Evolutionary conservation across 495 filamentous ascomycete genomes (phyloP).

Genomic region (Penicillium coffeae): DNA sequence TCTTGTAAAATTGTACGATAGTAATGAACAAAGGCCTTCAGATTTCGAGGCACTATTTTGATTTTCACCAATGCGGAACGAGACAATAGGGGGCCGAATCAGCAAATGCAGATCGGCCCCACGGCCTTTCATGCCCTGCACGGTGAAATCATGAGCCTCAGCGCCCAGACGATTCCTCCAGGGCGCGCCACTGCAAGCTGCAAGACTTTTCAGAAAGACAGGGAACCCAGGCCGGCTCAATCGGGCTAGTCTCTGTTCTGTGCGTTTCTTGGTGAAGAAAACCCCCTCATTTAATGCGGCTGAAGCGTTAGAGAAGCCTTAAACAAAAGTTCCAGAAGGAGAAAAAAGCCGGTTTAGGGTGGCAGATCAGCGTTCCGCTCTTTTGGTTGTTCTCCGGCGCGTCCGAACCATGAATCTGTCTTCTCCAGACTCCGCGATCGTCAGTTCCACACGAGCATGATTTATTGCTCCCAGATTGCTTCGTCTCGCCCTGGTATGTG

Average conservation of each 20-base stretch:
- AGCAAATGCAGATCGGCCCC: slow-evolving; percentile 20
- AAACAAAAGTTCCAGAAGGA: slow-evolving; percentile 6
- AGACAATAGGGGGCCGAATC: slow-evolving; percentile 10
- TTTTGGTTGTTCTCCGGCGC: slow-evolving; percentile 20
- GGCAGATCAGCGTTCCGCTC: slow-evolving; percentile 19
- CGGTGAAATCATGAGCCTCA: slow-evolving; percentile 6
- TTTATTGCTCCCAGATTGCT: not conserved
- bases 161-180: not conserved
- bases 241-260: too few relatives aligned
- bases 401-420: slow-evolving; percentile 24
- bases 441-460: slow-evolving; percentile 8
- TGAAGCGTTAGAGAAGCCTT: not conserved
- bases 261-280: not conserved
- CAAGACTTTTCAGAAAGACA: too few relatives aligned
- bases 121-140: slow-evolving; percentile 10
- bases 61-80: not conserved
- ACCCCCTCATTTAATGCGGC: not conserved
- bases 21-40: not conserved
- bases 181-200: too few relatives aligned
- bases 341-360: slow-evolving; percentile 14
- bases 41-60: too few relatives aligned
- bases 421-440: slow-evolving; percentile 14
- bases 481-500: not conserved
- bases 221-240: too few relatives aligned
- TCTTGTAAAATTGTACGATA: slow-evolving; percentile 8